Evolutionary conservation across 2,329 filamentous ascomycete species (phyloP), one percentile per base, ranked within the genome.

Genomic region (Pseudogymnoascus sp.): DNA sequence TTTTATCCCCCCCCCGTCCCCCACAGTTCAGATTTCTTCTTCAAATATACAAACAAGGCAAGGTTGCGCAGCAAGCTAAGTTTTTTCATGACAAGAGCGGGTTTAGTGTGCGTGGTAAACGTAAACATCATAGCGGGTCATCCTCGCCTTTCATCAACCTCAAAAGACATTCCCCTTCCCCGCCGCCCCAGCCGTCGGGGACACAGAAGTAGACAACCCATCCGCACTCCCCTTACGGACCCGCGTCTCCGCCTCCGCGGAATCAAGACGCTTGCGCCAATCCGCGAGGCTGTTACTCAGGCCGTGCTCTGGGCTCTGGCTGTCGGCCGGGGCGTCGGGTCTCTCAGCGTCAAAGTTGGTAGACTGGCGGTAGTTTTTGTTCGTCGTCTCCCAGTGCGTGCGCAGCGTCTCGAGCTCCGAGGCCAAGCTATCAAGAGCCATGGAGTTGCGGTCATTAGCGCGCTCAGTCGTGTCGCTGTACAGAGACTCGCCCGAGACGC

Each of bases 371-470:
- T 97, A 96, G 68, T 90, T 95, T 74, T 95, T 94, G 75, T 92
- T 96, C 10, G 91, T 96, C 37, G 87, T 90, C 75, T 97, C 91
- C 94, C 94, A 99, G 68, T 96, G 92, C 58, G 80, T 89, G 58
- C 92, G 84, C 55, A 99, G 79, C 10, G 89, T 88, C 71, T 99
- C 94, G 6, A 99, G 83, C 75, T 99, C 94, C 64, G 84, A 90
- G 9, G 94, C 92, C 21, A 99, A 82, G 64, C 87, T 94, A 73
- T 99, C 94, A 18, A 99, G 81, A 2, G 92, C 92, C 66, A 85
- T 76, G 0, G 81, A 84, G 59, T 83, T 84, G 57, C 84, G 80
- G 64, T 80, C 79, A 58, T 80, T 76, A 65, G 82, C 77, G 58
- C 74, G 76, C 60, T 82, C 76, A 33, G 72, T 67, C 23, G 66